Evolutionary conservation across 345 rosid species (phyloP), one percentile per base, ranked within the genome.

Genomic region (Angophora floribunda): DNA sequence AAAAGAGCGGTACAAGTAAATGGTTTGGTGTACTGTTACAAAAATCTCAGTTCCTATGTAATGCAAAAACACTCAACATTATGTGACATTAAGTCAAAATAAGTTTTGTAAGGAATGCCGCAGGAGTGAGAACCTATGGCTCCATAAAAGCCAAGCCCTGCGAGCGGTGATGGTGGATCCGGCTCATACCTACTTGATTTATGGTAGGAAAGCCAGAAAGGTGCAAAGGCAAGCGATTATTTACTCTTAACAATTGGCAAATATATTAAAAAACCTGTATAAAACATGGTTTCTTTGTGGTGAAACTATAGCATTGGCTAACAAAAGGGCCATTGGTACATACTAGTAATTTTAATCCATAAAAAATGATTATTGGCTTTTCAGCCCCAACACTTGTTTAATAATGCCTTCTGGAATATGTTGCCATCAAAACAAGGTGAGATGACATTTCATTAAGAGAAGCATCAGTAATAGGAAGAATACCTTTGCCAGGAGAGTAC

Each of bases 401-500:
- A 9, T 75, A 17, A 75, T 36, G 82, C 82, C 82, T 75, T 75
- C 45, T 44, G 45, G 82, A 12, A 75, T 75, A 21, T 75, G 41
- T 75, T 75, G 28, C 49, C 16, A 0, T 22, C 15, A 17, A 51
- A 41, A 85, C 14, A 10, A 75, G 45, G 84, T 13, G 45, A 85
- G 61, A 85, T 36, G 57, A 85, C 87, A 85, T 52, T 30, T 85
- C n/a, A 16, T 15, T 32, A 85, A 52, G 44, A 85, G 24, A n/a
- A 49, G 85, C 32, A 85, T 86, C 75, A 52, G 57, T 89, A 88
- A 16, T 85, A 41, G 47, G 13, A 36, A 88, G 84, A 87, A 86
- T 92, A 98, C 99, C 95, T 98, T 98, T 32, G 96, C 98, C 51
- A 98, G 95, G 86, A 98, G 98, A 87, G 93, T 94, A 79, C 99